Evolutionary conservation across 2,329 filamentous ascomycete species (phyloP).

Genomic region (Chaetomiaceae sp.): DNA sequence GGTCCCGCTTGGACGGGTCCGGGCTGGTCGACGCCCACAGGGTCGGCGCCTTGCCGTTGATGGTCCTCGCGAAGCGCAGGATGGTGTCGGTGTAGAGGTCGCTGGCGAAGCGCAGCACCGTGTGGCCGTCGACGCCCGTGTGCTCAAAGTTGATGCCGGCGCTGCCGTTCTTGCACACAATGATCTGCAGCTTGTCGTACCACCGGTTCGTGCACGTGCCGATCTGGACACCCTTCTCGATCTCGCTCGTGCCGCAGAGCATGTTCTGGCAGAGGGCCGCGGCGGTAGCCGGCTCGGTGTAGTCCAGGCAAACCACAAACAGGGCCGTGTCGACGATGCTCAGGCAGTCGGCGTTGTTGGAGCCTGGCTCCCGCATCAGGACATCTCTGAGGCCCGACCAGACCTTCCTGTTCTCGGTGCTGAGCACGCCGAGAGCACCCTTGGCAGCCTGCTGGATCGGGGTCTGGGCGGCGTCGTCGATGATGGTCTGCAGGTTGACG

Average conservation of each 20-base stretch:
- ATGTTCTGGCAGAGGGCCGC: conserved; percentile 95
- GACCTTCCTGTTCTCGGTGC: conserved; percentile 91
- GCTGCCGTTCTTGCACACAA: conserved; percentile 97
- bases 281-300: conserved; percentile 75
- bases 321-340: conserved; percentile 91
- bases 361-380: conserved; percentile 76
- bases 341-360: conserved; percentile 95
- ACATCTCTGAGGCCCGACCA: conserved; percentile 92
- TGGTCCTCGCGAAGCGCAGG: conserved; percentile 86
- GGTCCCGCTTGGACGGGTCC: conserved; percentile 87
- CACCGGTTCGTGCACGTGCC: conserved; percentile 97
- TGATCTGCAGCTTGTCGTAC: conserved; percentile 99
- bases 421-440: conserved; percentile 85
- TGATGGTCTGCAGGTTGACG: conserved; percentile 85
- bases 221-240: conserved; percentile 90
- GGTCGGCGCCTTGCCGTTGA: conserved; percentile 88
- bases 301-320: conserved; percentile 89
- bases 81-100: conserved; percentile 98
- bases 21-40: conserved; percentile 89
- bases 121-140: conserved; percentile 95
- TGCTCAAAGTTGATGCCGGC: conserved; percentile 99
- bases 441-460: conserved; percentile 95
- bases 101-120: conserved; percentile 90
- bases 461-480: conserved; percentile 83
- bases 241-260: conserved; percentile 90